Evolutionary conservation across 2,329 filamentous ascomycete species (phyloP), one percentile per base, ranked within the genome.

Genomic region (Penicillium sp.): DNA sequence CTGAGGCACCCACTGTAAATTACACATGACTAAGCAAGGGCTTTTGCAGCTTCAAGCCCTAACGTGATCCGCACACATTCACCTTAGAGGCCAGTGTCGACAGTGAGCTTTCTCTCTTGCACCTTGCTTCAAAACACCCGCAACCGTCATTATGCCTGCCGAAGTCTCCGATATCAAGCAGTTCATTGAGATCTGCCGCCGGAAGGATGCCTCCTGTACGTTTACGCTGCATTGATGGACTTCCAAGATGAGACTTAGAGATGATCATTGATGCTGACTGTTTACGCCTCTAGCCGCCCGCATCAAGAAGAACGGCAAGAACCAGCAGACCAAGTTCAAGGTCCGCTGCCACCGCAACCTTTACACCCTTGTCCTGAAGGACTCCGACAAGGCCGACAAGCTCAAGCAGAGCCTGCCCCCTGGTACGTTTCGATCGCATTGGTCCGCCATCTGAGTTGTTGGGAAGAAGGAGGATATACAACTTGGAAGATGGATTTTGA

Each of bases 111-210:
- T 54, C 57, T 60, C 56, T 56, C 53, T 55, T 55, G 55, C 59
- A 65, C 59, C 51, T 60, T 58, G 47, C 64, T 64, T 61, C 60
- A 48, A 55, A 50, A 58, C 65, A 61, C 60, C 62, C 44, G 44
- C 44, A 63, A 62, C 59, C 65, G 64, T 57, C 90, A 96, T 83
- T 81, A 99, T 99, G 94, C 93, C 94, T 88, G 86, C 87, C 77
- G 92, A 97, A 90, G 89, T 97, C 81, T 90, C 87, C 78, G 94
- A 97, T 80, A 97, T 97, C 87, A 97, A 99, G 79, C 79, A 96
- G 87, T 99, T 99, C 91, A 96, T 99, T 81, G 94, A 97, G 89
- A 96, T 99, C 87, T 96, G 91, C 88, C 90, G 93, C 82, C 90
- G 94, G 81, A 96, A 96, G 86, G 95, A 99, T 88, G 94, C 94